Evolutionary conservation across 371 early-diverging fungal genomes (phyloP), one percentile per base, ranked within the genome.

Genomic region (Syncephalastrum monosporum): DNA sequence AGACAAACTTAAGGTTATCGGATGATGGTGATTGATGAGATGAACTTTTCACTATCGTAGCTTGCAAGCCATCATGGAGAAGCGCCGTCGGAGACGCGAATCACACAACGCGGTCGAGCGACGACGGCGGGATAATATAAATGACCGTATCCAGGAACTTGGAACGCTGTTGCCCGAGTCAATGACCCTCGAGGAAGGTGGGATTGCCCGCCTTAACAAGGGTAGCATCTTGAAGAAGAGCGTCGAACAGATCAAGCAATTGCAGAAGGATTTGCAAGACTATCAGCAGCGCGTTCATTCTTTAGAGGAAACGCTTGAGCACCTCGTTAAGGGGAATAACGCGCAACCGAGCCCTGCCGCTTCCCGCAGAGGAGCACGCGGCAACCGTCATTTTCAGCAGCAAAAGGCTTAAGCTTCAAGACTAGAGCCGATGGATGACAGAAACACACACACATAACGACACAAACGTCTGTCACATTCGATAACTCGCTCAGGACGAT

Each of bases 141-240:
- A 96, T 64, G 96, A 95, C 63, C 91, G 91, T 64, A 96, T 96
- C 58, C 90, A 93, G 60, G 95, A 95, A 61, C 81, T 96, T 47
- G 81, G 82, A n/a, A 81, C 82, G 13, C 72, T 96, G 42, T 71
- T 96, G 42, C 96, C 94, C 21, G 70, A 57, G 72, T 73, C 60
- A 63, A 48, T 47, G 38, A 60, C 60, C 33, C 16, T 43, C 7
- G 60, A 60, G 29, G 68, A 79, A 54, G 90, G 86, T 54, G 71
- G 71, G 19, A 76, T 75, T 56, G 82, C 77, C 54, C 83, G 87
- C 65, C 82, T 87, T 41, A 89, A 91, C 76, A 91, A 91, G 71
- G 92, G 91, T 3, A 77, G 81, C 25, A 89, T 96, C 47, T 79
- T 95, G 42, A 85, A 88, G 53, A 89, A 92, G 65, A 87, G 91